Evolutionary conservation across 441 rosid species (phyloP).

Genomic region (Euphorbia celastroides): DNA sequence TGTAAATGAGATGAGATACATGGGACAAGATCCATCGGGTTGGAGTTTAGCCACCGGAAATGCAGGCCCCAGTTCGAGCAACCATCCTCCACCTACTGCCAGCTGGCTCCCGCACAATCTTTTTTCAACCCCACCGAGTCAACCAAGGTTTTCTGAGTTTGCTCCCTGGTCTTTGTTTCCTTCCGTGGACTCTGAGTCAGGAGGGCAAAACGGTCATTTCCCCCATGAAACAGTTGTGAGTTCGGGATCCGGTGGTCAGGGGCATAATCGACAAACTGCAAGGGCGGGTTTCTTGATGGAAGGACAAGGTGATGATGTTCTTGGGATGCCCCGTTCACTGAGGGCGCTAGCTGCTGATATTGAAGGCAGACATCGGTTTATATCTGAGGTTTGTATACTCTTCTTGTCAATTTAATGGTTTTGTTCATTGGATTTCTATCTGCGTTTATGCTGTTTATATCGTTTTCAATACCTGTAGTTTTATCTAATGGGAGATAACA

Average conservation of each 20-base stretch:
- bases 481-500: no score
- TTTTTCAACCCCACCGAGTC: conserved; percentile 31
- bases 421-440: no score
- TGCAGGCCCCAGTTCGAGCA: conserved; percentile 40
- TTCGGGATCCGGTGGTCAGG: conserved; percentile 45
- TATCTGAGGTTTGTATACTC: conserved; percentile 86
- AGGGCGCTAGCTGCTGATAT: conserved; percentile 63
- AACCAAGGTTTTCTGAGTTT: conserved; percentile 47
- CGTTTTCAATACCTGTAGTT: no score
- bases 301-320: conserved; percentile 54
- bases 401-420: no score
- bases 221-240: conserved; percentile 43
- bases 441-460: no score
- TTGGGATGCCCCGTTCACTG: conserved; percentile 54
- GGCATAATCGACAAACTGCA: conserved; percentile 40
- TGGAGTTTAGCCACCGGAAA: conserved; percentile 62
- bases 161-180: conserved; percentile 76
- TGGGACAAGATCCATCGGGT: conserved; percentile 53
- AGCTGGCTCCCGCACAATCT: conserved; percentile 46
- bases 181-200: conserved; percentile 46
- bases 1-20: conserved; percentile 45
- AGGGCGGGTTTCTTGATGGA: conserved; percentile 54
- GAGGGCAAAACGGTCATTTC: conserved; percentile 46
- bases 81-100: conserved; percentile 40
- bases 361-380: conserved; percentile 62